Evolutionary conservation across 441 rosid genomes (phyloP).

Genomic region (Flueggea neowawraea): DNA sequence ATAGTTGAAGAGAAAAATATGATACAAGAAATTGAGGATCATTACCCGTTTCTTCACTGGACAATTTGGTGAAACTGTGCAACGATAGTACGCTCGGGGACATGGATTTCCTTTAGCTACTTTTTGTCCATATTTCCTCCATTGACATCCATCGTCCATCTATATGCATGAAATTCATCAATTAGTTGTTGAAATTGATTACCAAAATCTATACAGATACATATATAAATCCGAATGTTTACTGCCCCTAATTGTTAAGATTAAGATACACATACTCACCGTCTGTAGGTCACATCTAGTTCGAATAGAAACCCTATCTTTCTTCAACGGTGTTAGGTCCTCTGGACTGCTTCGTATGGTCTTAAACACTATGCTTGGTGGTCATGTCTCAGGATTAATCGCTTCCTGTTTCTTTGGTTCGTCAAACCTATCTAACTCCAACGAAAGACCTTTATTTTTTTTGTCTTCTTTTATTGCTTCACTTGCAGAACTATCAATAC

Average conservation of each 20-base stretch:
- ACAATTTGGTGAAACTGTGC: slow-evolving; percentile 45
- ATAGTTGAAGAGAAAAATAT: not conserved
- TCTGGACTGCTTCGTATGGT: slow-evolving; percentile 28
- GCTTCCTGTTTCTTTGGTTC: slow-evolving; percentile 13
- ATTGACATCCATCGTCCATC: slow-evolving; percentile 60
- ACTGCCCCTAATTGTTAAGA: not conserved
- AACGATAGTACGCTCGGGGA: slow-evolving; percentile 57
- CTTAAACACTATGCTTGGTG: slow-evolving; percentile 33
- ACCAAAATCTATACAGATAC: not conserved
- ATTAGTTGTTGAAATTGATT: not conserved
- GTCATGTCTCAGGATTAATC: slow-evolving; percentile 14
- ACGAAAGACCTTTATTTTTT: not conserved
- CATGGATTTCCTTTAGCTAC: slow-evolving; percentile 50
- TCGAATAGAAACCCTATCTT: slow-evolving; percentile 53
- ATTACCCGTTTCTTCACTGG: slow-evolving; percentile 56
- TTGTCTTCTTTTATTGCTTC: not conserved
- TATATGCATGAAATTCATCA: not conserved
- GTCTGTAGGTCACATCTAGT: slow-evolving; percentile 44
- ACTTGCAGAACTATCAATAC: not conserved
- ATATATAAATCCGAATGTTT: not conserved
- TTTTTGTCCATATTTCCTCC: slow-evolving; percentile 67
- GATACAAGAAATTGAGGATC: not conserved
- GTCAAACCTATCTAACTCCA: not conserved
- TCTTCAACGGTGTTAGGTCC: slow-evolving; percentile 30
- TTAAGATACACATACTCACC: slow-evolving; percentile 20